Base-by-base conservation (phyloP, 805 yeast genomes). In the Maudiozyma serrabonitensis region DNA sequence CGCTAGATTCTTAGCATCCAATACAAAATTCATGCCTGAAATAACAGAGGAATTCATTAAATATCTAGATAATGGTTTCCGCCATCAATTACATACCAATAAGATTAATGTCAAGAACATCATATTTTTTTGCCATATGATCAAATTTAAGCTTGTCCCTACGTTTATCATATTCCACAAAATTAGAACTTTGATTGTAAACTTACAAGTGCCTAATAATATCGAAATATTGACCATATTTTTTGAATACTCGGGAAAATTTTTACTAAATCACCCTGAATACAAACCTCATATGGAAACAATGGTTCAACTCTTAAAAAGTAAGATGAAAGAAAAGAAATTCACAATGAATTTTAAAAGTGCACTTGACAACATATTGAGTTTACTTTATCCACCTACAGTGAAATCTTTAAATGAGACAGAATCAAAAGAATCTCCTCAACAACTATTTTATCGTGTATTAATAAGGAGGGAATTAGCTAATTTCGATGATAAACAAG, bases 91-190 rank as follows among this genome's bases (percentile, higher is more conserved):
- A 40, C 76, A 75, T 51, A 75, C 78, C 34, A 73, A 69, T 47
- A 68, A 67, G 18, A 64, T 82, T 46, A 78, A 78, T 53, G 77
- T 80, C 55, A 75, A 72, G 54, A 78, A 75, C 54, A 75, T 86
- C 37, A 71, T 75, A 21, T 83, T 85, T 56, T 81, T 86, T 55
- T 70, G 80, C 45, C 96, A 90, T 59, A 69, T 89, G 68, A 78
- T 84, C 32, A 87, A 86, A 60, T 89, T 89, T 62, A 79, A 76
- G 55, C 64, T 88, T 52, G 71, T 88, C 15, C 91, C 95, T 0
- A 69, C 73, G n/a, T 82, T 80, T 63, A 73, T 82, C 50, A 71
- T 82, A 12, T 84, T 87, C 61, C 90, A 88, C 63, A 84, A 83
- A 60, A 74, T 89, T 44, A 73, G 87, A 56, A 67, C 74, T 1